Evolutionary conservation across 768 basidiomycete species (phyloP).

Genomic region (Trametes meyenii): DNA sequence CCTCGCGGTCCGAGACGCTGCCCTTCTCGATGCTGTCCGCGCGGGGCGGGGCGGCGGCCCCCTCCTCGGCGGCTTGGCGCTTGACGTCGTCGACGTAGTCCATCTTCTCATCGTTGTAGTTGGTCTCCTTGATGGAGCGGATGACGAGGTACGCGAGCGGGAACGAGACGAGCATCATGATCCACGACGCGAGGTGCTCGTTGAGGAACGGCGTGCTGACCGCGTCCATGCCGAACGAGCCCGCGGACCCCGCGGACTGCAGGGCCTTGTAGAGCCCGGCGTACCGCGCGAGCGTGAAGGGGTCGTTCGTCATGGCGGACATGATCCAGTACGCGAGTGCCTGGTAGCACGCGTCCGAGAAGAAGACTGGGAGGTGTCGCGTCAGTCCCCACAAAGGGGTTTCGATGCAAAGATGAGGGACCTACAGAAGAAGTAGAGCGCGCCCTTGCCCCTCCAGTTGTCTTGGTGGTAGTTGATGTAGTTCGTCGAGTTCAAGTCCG

Average conservation of each 20-base stretch:
- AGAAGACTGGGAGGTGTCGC: slow-evolving; percentile 37
- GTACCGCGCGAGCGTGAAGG: slow-evolving; percentile 46
- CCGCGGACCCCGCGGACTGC: slow-evolving; percentile 41
- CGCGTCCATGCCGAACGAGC: slow-evolving; percentile 50
- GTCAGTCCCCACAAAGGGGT: neutral
- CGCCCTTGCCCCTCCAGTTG: slow-evolving; percentile 38
- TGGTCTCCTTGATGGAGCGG: slow-evolving; percentile 40
- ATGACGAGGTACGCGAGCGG: slow-evolving; percentile 39
- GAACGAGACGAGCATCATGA: slow-evolving; percentile 39
- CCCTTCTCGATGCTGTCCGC: slow-evolving; percentile 28
- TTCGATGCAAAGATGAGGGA: neutral
- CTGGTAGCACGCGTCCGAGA: slow-evolving; percentile 41
- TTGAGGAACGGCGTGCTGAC: slow-evolving; percentile 46
- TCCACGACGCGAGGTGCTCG: slow-evolving; percentile 43
- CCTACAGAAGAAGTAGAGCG: slow-evolving; percentile 45
- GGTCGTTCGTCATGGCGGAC: slow-evolving; percentile 48
- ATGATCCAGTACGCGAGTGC: slow-evolving; percentile 45
- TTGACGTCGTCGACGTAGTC: slow-evolving; percentile 33
- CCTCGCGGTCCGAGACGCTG: slow-evolving; percentile 9
- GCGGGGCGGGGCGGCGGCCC: slow-evolving; percentile 5
- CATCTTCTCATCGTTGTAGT: slow-evolving; percentile 39
- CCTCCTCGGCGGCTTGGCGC: slow-evolving; percentile 20
- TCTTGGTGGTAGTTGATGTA: slow-evolving; percentile 39
- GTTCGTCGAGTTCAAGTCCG: slow-evolving; percentile 10
- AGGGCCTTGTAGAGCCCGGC: slow-evolving; percentile 49